phyloP scores from a whole-genome alignment of 2,329 filamentous ascomycete species.

The Neonectria magnoliae region DNA sequence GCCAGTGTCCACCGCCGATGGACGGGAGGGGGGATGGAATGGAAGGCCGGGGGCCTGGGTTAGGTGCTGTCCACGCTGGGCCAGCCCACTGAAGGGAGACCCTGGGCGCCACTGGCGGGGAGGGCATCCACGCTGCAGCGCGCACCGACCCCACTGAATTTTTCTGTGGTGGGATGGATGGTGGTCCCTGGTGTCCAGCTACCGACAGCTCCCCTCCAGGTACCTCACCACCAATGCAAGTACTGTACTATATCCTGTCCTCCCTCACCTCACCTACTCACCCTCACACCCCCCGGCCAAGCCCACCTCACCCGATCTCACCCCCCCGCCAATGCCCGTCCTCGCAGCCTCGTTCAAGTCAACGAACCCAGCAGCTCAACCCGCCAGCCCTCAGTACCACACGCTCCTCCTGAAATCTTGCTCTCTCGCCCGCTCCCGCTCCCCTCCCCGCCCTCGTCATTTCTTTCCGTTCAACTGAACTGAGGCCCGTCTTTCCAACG shows the following conservation, averaged over 20 bases:
- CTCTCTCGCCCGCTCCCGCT: constrained; percentile 26
- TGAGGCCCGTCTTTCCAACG: constrained; percentile 37
- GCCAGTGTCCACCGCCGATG: constrained; percentile 19
- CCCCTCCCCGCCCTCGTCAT: constrained; percentile 30
- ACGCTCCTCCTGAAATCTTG: constrained; percentile 45
- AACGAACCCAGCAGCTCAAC: constrained; percentile 39
- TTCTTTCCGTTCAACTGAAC: constrained; percentile 38
- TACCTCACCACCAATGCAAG: constrained; percentile 22
- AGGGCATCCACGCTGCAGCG: constrained; percentile 17
- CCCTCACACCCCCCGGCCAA: constrained; percentile 21
- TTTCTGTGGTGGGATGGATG: constrained; percentile 30
- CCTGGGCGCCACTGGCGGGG: constrained; percentile 4
- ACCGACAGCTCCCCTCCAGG: constrained; percentile 17
- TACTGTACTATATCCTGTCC: not conserved
- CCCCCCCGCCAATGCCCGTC: constrained; percentile 16
- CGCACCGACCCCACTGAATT: constrained; percentile 40
- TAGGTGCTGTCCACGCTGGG: not conserved
- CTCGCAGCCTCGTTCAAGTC: constrained; percentile 41
- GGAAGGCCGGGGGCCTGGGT: not conserved
- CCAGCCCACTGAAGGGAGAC: not conserved
- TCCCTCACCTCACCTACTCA: not conserved
- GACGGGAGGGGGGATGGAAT: constrained; percentile 9
- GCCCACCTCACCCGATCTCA: constrained; percentile 1
- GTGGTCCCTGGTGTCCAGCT: constrained; percentile 6
- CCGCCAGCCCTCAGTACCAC: constrained; percentile 23